Evolutionary conservation across 345 rosid genomes (phyloP).

Genomic region (Microcos paniculata): DNA sequence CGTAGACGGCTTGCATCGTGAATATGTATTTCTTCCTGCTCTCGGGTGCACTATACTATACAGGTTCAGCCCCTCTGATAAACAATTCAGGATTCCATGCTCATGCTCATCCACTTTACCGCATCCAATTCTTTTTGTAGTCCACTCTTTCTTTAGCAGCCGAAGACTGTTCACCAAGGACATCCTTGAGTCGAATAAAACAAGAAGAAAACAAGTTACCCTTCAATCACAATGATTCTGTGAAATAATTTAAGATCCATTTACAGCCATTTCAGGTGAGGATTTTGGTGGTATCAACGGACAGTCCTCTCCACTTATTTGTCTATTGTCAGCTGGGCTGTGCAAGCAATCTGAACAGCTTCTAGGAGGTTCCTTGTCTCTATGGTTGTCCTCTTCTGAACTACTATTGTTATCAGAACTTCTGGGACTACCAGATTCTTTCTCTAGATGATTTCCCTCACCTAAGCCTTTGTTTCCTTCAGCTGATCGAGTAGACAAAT

Average conservation of each 20-base stretch:
- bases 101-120: background rate
- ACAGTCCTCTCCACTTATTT: conserved; percentile 60
- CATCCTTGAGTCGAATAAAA: conserved; percentile 21
- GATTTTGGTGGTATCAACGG: conserved; percentile 66
- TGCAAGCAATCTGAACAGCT: conserved; percentile 57
- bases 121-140: background rate
- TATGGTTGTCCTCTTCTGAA: conserved; percentile 30
- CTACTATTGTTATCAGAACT: conserved; percentile 9
- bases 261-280: conserved; percentile 89
- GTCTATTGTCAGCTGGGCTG: conserved; percentile 47
- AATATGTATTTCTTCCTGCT: conserved; percentile 10
- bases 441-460: conserved; percentile 7
- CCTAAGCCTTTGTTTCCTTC: conserved; percentile 30
- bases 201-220: conserved; percentile 18
- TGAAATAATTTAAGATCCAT: conserved; percentile 63
- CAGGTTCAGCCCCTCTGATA: conserved; percentile 21
- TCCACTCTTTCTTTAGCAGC: conserved; percentile 12
- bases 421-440: conserved; percentile 13
- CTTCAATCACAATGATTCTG: conserved; percentile 6
- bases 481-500: conserved; percentile 22
- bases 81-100: background rate
- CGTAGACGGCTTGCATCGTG: conserved; percentile 2
- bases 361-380: conserved; percentile 40
- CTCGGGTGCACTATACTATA: conserved; percentile 35
- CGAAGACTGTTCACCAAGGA: conserved; percentile 13